Evolutionary conservation across 1,284 basidiomycete genomes (phyloP), one percentile per base, ranked within the genome.

Genomic region (Trichosporon coremiiforme): DNA sequence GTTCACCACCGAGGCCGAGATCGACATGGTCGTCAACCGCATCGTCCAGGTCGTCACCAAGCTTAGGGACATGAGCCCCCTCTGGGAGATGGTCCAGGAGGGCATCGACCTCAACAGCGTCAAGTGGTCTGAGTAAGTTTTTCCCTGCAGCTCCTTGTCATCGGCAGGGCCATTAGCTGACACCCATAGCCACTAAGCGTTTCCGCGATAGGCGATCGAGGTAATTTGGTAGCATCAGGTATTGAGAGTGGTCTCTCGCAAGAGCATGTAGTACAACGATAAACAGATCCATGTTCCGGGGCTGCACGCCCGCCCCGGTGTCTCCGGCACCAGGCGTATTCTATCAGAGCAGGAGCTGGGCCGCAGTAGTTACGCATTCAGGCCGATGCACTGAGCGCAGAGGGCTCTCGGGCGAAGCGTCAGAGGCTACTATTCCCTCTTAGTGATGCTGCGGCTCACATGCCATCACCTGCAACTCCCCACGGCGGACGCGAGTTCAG

Each of bases 1-100:
- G 35, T 99, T 99, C 85, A 99, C 97, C 6, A 99, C 97, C 2
- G 94, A 98, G 82, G 93, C 91, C 17, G 97, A 99, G 85, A 88
- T 99, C 70, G 97, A 99, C 83, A 95, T 93, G 77, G 96, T 99
- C 33, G 88, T 95, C 38, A 88, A 90, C 76, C 92, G 95, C 81
- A 95, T 99, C 67, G 89, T 96, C 41, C 86, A 87, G 41, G 93
- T 93, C 10, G 97, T 99, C 41, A 87, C 87, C 70, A 86, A 85
- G 74, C 83, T 93, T 76, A 87, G 91, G 63, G 90, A 91, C 68
- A 92, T 89, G 89, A 89, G 92, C 80, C 95, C 95, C 31, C 84
- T 98, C 65, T 98, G 95, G 95, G 68, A 72, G 53, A 96, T 98
- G 94, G 93, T 97, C 13, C 93, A 96, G 84, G 95, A 97, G 80